Base-by-base conservation (phyloP, 441 rosid genomes). In the Daphne laureola region DNA sequence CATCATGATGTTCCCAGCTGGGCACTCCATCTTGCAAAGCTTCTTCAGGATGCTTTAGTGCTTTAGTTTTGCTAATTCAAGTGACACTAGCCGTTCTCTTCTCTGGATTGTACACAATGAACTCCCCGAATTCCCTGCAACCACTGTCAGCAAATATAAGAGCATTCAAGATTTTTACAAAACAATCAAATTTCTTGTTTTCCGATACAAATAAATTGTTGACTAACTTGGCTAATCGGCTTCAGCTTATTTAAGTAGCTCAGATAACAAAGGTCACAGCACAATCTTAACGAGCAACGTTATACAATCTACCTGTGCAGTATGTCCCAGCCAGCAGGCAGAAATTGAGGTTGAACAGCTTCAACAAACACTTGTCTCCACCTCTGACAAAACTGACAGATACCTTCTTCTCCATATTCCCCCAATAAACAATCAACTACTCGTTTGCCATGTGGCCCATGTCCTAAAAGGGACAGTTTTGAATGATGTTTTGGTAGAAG, bases 351-450 rank as follows among this genome's bases (percentile, higher is more conserved):
- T 58, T 77, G 75, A 58, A 73, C 54, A 65, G 92, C 75, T 66
- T 86, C 87, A 13, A 92, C 95, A 57, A 92, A 92, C 48, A 76
- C 96, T 67, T 83, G 81, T 73, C 98, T 81, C 98, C 98, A 89
- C 52, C 87, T 78, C 63, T 80, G 94, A 74, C 98, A 89, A 67
- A 92, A 89, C 44, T 84, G 71, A 6, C 63, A 36, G 52, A 86
- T 67, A 26, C 97, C 97, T 35, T 78, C 83, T 40, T 87, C 97
- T 52, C 92, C 93, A 42, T 63, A 57, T 72, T 83, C 81, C 60
- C 51, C 67, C 44, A 93, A 58, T 43, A 93, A 51, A 63, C 67
- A 68, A 67, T 85, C 89, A 12, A 93, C 97, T 52, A 85, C 91
- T 71, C 77, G 90, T 67, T 85, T 80, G 51, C 98, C 98, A 52